Evolutionary conservation across 2,329 filamentous ascomycete species (phyloP).

Genomic region (Sordariomycetes sp.): DNA sequence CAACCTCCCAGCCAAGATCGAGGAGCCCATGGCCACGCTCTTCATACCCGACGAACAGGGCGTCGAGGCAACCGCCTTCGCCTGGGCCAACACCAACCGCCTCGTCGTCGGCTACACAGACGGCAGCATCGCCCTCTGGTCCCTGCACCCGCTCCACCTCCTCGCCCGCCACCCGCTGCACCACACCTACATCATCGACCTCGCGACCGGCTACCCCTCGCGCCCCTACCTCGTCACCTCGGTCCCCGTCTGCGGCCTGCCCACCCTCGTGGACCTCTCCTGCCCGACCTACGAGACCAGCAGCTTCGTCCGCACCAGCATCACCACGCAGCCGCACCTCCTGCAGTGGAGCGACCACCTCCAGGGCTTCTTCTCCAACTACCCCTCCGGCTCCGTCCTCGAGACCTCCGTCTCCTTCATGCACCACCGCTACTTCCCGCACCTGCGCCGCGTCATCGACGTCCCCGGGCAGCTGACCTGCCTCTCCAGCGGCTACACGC

Average conservation of each 20-base stretch:
- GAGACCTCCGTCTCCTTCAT: slow-evolving; percentile 43
- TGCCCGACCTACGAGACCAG: slow-evolving; percentile 41
- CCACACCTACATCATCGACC: slow-evolving; percentile 40
- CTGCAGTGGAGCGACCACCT: slow-evolving; percentile 45
- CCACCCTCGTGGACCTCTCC: slow-evolving; percentile 40
- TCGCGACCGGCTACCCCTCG: slow-evolving; percentile 45
- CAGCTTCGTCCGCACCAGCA: slow-evolving; percentile 37
- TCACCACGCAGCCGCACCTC: slow-evolving; percentile 41
- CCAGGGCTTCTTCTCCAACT: slow-evolving; percentile 40
- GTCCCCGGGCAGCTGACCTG: slow-evolving; percentile 39
- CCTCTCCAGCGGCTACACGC: slow-evolving; percentile 35
- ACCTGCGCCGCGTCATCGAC: slow-evolving; percentile 39
- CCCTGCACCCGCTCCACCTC: slow-evolving; percentile 34
- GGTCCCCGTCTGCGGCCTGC: slow-evolving; percentile 40
- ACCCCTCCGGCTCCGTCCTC: slow-evolving; percentile 40
- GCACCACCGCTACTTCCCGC: slow-evolving; percentile 39
- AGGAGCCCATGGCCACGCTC: slow-evolving; percentile 31
- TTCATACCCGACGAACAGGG: slow-evolving; percentile 33
- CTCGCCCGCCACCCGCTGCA: slow-evolving; percentile 43
- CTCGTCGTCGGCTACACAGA: slow-evolving; percentile 45
- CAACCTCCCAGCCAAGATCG: slow-evolving; percentile 27
- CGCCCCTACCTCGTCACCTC: slow-evolving; percentile 45
- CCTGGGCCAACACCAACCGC: slow-evolving; percentile 45
- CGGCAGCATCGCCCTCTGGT: slow-evolving; percentile 47
- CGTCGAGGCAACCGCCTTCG: slow-evolving; percentile 38